A percentile compares a stretch with the other conserved stretches of the same genome.
Evolutionary conservation across 192 early-diverging fungal genomes (phyloP).

Genomic region (Rhizophagus clarus): DNA sequence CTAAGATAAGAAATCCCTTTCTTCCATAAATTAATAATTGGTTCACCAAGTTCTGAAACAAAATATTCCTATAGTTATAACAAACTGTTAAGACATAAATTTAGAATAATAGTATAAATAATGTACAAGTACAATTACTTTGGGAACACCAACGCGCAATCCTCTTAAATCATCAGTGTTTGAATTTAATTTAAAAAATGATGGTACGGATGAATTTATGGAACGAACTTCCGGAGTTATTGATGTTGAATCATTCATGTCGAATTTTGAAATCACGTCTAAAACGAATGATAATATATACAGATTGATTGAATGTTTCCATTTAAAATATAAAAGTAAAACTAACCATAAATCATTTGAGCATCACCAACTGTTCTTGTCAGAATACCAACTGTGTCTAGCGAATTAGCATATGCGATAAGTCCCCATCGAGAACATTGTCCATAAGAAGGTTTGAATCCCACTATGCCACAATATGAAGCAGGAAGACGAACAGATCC

Average conservation of each 20-base stretch:
- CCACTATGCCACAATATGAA: slow-evolving; percentile 89
- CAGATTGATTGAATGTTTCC: background rate
- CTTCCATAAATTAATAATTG: slow-evolving; percentile 62
- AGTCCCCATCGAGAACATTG: slow-evolving; percentile 82
- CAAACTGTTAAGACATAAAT: slow-evolving; percentile 17
- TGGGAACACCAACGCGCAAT: slow-evolving; percentile 67
- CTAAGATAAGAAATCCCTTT: slow-evolving; percentile 57
- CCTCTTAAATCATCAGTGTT: slow-evolving; percentile 40
- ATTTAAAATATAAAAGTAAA: background rate
- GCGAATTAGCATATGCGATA: slow-evolving; percentile 81
- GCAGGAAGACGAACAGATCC: slow-evolving; percentile 94
- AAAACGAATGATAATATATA: background rate
- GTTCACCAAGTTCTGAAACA: slow-evolving; percentile 66
- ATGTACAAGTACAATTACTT: slow-evolving; percentile 32
- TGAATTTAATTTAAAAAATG: background rate
- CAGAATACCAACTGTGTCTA: slow-evolving; percentile 89
- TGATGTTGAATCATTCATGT: slow-evolving; percentile 68
- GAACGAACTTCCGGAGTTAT: slow-evolving; percentile 46
- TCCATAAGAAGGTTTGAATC: slow-evolving; percentile 94
- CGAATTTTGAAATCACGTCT: slow-evolving; percentile 62
- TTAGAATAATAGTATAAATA: slow-evolving; percentile 11
- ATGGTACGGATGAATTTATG: slow-evolving; percentile 7
- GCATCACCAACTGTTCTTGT: slow-evolving; percentile 60
- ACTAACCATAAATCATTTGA: slow-evolving; percentile 59
- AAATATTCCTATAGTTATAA: slow-evolving; percentile 65